phyloP scores from a whole-genome alignment of 257 asterid species.

The Nicotiana otophora region DNA sequence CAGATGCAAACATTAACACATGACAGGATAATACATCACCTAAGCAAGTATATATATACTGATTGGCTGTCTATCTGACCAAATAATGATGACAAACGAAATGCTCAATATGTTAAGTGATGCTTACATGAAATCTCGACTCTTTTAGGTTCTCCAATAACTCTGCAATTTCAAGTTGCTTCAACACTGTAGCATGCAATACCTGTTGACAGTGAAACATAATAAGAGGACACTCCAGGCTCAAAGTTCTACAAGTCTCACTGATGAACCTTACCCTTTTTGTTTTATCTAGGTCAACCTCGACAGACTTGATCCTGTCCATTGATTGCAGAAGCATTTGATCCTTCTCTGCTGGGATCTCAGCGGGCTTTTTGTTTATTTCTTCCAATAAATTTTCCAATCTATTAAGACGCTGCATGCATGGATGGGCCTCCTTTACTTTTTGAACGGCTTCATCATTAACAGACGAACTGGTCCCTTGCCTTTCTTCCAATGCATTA shows the following conservation, averaged over 20 bases:
- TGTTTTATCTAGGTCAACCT: constrained; percentile 77
- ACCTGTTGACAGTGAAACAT: constrained; percentile 36
- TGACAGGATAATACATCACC: constrained; percentile 5
- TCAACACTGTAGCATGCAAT: constrained; percentile 56
- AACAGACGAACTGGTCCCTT: constrained; percentile 20
- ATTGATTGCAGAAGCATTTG: constrained; percentile 76
- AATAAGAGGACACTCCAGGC: background rate
- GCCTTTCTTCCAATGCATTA: constrained; percentile 29
- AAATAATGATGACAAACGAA: background rate
- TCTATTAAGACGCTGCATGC: constrained; percentile 68
- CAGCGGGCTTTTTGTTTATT: constrained; percentile 64
- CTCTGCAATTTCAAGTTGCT: constrained; percentile 73
- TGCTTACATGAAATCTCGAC: constrained; percentile 58
- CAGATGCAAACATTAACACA: background rate
- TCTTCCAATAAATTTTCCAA: constrained; percentile 75
- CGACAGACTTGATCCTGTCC: constrained; percentile 78
- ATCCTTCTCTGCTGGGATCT: constrained; percentile 81
- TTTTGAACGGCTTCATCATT: constrained; percentile 23
- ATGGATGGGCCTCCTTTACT: constrained; percentile 47
- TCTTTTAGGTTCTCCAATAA: constrained; percentile 61
- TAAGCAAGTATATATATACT: background rate
- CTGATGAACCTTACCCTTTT: constrained; percentile 52
- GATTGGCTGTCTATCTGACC: background rate
- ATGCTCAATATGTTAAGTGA: background rate
- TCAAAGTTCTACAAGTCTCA: constrained; percentile 7